Evolutionary conservation across 768 basidiomycete genomes (phyloP).

Genomic region (Lyophyllum semitale): DNA sequence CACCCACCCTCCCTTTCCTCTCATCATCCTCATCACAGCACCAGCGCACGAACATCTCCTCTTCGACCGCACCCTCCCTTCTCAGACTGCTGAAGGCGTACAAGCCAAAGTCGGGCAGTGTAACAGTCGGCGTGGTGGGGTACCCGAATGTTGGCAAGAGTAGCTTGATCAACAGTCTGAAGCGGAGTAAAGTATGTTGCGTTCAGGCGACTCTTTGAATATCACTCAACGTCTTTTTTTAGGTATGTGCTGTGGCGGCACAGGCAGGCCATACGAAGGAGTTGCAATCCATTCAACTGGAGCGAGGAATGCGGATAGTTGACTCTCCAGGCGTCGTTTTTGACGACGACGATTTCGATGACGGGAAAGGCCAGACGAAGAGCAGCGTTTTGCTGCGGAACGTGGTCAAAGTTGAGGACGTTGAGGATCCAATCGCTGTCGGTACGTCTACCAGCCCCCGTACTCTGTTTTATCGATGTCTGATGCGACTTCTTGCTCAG

Average conservation of each 20-base stretch:
- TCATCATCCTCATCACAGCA: conserved; percentile 73
- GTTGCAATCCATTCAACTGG: conserved; percentile 87
- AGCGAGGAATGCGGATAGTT: conserved; percentile 88
- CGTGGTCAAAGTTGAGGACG: conserved; percentile 87
- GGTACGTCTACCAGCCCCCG: conserved; percentile 48
- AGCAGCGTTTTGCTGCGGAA: conserved; percentile 80
- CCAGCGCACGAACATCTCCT: conserved; percentile 81
- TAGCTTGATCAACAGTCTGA: conserved; percentile 89
- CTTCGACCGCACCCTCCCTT: conserved; percentile 72
- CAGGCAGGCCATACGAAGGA: conserved; percentile 94
- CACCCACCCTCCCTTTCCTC: conserved; percentile 92
- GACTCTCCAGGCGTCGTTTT: conserved; percentile 99
- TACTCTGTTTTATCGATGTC: background rate
- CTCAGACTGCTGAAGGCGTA: conserved; percentile 84
- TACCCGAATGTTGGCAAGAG: conserved; percentile 99
- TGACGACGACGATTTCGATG: conserved; percentile 60
- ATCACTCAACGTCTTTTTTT: background rate
- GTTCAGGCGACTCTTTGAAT: background rate
- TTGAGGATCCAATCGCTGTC: conserved; percentile 88
- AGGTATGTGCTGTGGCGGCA: conserved; percentile 94
- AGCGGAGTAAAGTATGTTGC: conserved; percentile 69
- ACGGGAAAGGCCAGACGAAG: conserved; percentile 48
- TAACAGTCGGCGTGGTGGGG: conserved; percentile 91
- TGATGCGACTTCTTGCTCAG: conserved; percentile 37
- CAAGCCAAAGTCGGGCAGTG: conserved; percentile 67